phyloP scores from a whole-genome alignment of 495 filamentous ascomycete species.

The Amphirosellinia nigrospora region DNA sequence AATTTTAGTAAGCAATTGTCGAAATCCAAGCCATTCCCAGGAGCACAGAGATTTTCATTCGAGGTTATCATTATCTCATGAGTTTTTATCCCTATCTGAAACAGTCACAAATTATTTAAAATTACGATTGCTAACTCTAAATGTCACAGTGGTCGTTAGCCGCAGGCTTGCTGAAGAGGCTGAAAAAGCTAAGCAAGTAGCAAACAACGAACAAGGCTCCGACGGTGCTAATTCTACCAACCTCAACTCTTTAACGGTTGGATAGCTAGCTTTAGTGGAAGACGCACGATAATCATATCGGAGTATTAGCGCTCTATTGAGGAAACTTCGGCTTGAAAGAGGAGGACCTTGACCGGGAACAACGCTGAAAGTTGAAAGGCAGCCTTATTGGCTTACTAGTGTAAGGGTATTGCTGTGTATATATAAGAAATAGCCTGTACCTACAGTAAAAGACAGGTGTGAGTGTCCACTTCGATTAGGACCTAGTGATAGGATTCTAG shows the following conservation, averaged over 20 bases:
- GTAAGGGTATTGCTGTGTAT: slow-evolving; percentile 24
- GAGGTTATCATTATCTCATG: not conserved
- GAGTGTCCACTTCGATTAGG: not conserved
- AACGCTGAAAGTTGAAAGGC: not conserved
- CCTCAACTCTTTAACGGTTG: not conserved
- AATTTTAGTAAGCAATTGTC: slow-evolving; percentile 31
- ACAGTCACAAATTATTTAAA: not conserved
- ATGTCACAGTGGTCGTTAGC: not conserved
- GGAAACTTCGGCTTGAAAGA: not conserved
- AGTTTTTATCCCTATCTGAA: not conserved
- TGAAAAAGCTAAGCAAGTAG: not conserved
- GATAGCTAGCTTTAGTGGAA: not conserved
- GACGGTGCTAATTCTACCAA: not conserved
- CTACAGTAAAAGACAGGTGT: not conserved
- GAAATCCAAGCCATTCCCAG: not conserved
- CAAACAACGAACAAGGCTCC: not conserved
- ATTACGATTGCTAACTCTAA: not conserved
- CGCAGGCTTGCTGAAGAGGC: slow-evolving; percentile 10
- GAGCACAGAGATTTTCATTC: not conserved
- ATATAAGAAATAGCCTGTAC: slow-evolving; percentile 21
- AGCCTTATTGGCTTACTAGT: not conserved
- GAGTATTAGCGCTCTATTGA: not conserved
- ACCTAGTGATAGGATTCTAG: not conserved
- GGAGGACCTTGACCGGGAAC: not conserved
- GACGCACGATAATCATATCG: not conserved